Conservation (phyloP, 192 early-diverging fungal genomes). For the Linnemannia zychae region DNA sequence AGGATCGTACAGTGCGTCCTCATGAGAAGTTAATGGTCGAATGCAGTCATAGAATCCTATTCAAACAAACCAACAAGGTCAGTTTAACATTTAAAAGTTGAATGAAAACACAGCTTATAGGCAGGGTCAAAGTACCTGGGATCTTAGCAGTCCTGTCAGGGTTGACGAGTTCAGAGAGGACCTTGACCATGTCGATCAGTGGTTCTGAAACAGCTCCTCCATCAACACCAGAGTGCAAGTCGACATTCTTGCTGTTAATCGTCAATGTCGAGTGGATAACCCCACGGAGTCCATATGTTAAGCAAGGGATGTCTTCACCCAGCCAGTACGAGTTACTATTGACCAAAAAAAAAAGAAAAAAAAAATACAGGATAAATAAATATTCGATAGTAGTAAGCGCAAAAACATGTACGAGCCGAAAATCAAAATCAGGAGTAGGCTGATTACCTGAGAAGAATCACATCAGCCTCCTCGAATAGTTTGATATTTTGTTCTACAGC, state of each 20-base stretch:
- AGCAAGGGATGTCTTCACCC: conserved; percentile 79
- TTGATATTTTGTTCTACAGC: conserved; percentile 68
- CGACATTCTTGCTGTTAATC: conserved; percentile 63
- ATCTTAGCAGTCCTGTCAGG: conserved; percentile 70
- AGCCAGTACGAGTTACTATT: conserved; percentile 84
- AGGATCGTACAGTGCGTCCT: conserved; percentile 72
- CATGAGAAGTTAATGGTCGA: conserved; percentile 62
- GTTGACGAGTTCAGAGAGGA: conserved; percentile 69
- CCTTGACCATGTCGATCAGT: conserved; percentile 74
- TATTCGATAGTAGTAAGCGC: background rate
- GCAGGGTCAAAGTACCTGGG: conserved; percentile 59
- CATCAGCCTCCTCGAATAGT: conserved; percentile 65
- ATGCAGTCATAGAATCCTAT: conserved; percentile 76
- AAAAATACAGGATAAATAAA: conserved; percentile 3
- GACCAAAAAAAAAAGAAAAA: background rate
- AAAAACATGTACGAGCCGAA: background rate
- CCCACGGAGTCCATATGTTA: conserved; percentile 86
- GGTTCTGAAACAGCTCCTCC: conserved; percentile 83
- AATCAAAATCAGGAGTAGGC: conserved; percentile 46
- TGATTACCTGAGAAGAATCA: conserved; percentile 66
- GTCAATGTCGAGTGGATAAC: conserved; percentile 75
- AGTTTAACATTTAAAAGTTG: background rate
- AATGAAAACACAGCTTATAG: background rate
- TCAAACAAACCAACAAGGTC: background rate
- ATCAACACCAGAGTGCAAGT: conserved; percentile 82